Percentiles rank a stretch among this genome's conserved stretches.
Conservation (phyloP, 345 rosid species). For the Crucihimalaya himalaica region DNA sequence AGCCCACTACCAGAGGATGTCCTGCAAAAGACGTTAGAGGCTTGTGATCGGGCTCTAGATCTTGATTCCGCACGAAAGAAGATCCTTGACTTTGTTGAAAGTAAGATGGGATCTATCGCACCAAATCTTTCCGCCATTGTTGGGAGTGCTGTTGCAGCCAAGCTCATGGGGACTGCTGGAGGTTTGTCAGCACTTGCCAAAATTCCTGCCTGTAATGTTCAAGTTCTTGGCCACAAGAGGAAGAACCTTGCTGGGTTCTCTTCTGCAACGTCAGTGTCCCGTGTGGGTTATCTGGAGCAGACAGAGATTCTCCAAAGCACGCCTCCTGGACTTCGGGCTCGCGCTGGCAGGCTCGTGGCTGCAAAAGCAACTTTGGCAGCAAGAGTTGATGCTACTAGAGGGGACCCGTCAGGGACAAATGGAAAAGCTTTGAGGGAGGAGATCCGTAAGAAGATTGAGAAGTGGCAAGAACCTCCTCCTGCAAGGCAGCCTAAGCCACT, state of each 20-base stretch:
- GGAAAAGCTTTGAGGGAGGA: constrained; percentile 73
- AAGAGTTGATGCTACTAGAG: constrained; percentile 81
- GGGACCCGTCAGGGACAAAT: constrained; percentile 74
- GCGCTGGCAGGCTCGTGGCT: constrained; percentile 84
- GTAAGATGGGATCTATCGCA: constrained; percentile 94
- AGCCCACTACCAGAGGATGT: constrained; percentile 85
- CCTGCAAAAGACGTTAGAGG: constrained; percentile 74
- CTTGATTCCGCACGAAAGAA: constrained; percentile 79
- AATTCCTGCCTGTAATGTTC: constrained; percentile 97
- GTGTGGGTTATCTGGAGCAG: constrained; percentile 86
- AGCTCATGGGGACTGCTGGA: constrained; percentile 97
- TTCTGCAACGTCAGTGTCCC: constrained; percentile 79
- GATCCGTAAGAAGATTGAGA: constrained; percentile 85
- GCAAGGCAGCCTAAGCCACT: constrained; percentile 97
- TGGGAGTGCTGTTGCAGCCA: constrained; percentile 97
- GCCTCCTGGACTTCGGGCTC: constrained; percentile 74
- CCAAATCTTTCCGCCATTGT: constrained; percentile 92
- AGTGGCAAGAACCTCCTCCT: constrained; percentile 99
- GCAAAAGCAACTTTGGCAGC: constrained; percentile 86
- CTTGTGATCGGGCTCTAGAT: constrained; percentile 86
- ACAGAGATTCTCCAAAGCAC: constrained; percentile 83
- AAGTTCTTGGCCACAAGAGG: constrained; percentile 90
- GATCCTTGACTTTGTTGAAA: constrained; percentile 95
- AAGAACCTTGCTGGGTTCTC: constrained; percentile 96
- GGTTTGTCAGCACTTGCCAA: constrained; percentile 89